phyloP scores from a whole-genome alignment of 2,329 filamentous ascomycete species.

The Curvularia hawaiiensis region DNA sequence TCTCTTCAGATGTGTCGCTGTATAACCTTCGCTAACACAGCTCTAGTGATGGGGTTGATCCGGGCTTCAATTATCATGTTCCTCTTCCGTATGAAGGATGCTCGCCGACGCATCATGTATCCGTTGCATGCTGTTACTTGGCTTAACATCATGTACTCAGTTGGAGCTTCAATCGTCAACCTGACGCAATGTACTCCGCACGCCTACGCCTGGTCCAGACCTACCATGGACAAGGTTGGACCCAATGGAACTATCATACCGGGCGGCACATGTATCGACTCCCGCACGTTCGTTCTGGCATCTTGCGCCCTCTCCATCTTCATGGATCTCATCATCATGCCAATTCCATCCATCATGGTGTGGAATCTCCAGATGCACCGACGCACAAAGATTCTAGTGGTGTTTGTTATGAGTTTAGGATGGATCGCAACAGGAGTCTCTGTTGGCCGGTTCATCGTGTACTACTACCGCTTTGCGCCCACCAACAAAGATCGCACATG shows the following conservation, averaged over 20 bases:
- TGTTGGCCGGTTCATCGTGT: constrained; percentile 48
- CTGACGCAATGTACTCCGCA: constrained; percentile 45
- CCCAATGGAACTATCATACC: constrained; percentile 32
- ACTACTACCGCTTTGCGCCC: constrained; percentile 47
- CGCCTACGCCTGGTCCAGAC: constrained; percentile 35
- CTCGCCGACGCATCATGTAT: constrained; percentile 33
- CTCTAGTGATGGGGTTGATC: constrained; percentile 40
- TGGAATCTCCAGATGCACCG: constrained; percentile 51
- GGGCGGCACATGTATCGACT: constrained; percentile 43
- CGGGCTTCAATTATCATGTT: constrained; percentile 48
- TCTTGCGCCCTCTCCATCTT: constrained; percentile 45
- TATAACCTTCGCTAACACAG: constrained; percentile 2
- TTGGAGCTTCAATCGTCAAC: constrained; percentile 43
- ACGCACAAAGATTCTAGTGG: constrained; percentile 43
- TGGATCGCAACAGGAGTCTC: constrained; percentile 45
- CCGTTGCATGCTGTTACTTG: constrained; percentile 42
- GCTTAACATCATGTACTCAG: constrained; percentile 43
- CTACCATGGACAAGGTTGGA: constrained; percentile 38
- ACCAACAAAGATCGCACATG: constrained; percentile 41
- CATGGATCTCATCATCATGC: constrained; percentile 49
- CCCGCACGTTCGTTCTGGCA: constrained; percentile 40
- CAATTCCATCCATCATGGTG: constrained; percentile 50
- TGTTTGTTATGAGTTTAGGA: constrained; percentile 42
- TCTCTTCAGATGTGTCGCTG: background rate
- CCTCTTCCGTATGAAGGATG: constrained; percentile 45